These are phyloP conservation scores for Debaryomyces nepalensis DNA, from an alignment of 1,139 yeast genomes.

Conservation along the genomic window DNA sequence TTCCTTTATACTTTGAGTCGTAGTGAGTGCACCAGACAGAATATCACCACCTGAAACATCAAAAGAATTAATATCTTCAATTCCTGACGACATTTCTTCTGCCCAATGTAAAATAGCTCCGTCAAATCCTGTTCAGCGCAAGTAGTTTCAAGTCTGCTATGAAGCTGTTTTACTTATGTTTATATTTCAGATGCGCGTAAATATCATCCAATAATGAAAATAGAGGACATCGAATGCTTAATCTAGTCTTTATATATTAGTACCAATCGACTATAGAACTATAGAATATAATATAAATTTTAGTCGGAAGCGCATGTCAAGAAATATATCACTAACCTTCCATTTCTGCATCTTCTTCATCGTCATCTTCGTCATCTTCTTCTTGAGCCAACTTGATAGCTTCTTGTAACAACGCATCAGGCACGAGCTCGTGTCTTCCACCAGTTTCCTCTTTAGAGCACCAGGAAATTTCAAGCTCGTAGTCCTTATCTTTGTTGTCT, in stretches of 20 bases:
- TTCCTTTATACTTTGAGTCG: slow-evolving; percentile 1
- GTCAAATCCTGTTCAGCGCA: background rate
- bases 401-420: slow-evolving; percentile 75
- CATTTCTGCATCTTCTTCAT: slow-evolving; percentile 34
- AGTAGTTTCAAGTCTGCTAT: background rate
- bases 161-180: slow-evolving; percentile 5
- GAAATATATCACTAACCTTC: slow-evolving; percentile 14
- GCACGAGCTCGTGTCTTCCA: slow-evolving; percentile 82
- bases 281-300: background rate
- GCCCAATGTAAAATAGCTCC: background rate
- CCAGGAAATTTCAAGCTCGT: slow-evolving; percentile 95
- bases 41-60: slow-evolving; percentile 4
- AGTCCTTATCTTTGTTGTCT: slow-evolving; percentile 96
- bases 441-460: slow-evolving; percentile 69
- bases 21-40: background rate
- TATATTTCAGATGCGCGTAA: slow-evolving; percentile 11
- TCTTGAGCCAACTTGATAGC: slow-evolving; percentile 84
- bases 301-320: background rate
- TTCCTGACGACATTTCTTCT: slow-evolving; percentile 6
- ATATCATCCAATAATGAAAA: no score
- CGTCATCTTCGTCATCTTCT: slow-evolving; percentile 77
- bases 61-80: slow-evolving; percentile 3
- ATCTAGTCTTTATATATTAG: slow-evolving; percentile 9
- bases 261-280: slow-evolving; percentile 7
- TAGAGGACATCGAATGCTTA: no score